Conservation (phyloP, 345 rosid species). For the Streptanthus diversifolius region DNA sequence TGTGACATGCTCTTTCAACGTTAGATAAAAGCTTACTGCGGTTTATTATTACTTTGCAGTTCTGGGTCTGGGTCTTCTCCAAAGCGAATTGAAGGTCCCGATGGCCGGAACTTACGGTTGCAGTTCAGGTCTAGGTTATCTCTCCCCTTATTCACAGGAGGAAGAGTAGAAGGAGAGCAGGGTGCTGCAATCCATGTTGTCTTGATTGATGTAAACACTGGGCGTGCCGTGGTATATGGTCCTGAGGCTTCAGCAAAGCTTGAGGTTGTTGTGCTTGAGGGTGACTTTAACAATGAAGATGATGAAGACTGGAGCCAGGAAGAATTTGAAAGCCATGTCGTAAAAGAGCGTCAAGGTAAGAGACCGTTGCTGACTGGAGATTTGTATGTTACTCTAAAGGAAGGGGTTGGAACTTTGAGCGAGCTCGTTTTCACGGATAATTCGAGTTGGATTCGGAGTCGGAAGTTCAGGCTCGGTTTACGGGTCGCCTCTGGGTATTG, state of each 20-base stretch:
- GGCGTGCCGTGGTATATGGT: constrained; percentile 71
- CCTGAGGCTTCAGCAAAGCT: constrained; percentile 74
- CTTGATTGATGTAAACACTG: constrained; percentile 63
- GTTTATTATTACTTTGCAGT: constrained; percentile 17
- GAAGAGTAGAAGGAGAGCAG: constrained; percentile 97
- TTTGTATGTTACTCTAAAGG: constrained; percentile 81
- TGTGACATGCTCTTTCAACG: not conserved
- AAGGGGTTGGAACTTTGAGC: constrained; percentile 94
- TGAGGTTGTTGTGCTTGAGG: constrained; percentile 92
- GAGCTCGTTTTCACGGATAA: constrained; percentile 91
- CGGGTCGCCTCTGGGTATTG: constrained; percentile 67
- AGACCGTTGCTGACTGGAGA: constrained; percentile 92
- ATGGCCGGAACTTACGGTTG: constrained; percentile 71
- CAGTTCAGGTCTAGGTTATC: constrained; percentile 85
- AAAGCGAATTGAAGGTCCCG: constrained; percentile 83
- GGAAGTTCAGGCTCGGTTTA: constrained; percentile 95
- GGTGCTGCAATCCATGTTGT: constrained; percentile 91
- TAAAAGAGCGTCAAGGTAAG: constrained; percentile 94
- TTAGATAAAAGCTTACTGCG: not conserved
- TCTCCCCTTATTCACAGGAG: constrained; percentile 97
- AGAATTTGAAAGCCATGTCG: constrained; percentile 89
- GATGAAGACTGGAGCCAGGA: constrained; percentile 93
- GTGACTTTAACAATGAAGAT: constrained; percentile 87
- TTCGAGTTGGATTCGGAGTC: constrained; percentile 97
- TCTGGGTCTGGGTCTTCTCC: constrained; percentile 80